Percentiles rank a stretch among this genome's conserved stretches.
Evolutionary conservation across 1,139 yeast species (phyloP).

Genomic region (Kodamaea alishanica): DNA sequence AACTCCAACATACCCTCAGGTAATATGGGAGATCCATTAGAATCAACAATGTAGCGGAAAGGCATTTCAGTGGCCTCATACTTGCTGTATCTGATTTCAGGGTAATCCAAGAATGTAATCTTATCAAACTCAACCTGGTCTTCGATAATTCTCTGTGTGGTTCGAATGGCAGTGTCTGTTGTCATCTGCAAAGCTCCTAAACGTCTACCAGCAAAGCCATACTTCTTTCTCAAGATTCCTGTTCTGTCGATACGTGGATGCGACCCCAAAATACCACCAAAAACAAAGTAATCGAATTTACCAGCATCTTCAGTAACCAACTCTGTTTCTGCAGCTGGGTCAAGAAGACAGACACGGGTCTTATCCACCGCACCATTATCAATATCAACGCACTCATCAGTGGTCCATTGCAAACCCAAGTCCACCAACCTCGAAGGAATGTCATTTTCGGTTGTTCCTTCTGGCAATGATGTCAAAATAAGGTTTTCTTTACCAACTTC

Average conservation of each 20-base stretch:
- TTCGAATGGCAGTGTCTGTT: conserved; percentile 93
- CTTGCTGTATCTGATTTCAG: conserved; percentile 83
- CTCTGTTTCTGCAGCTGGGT: conserved; percentile 79
- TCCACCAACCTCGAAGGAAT: conserved; percentile 61
- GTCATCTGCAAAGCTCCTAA: conserved; percentile 92
- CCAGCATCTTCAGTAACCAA: conserved; percentile 64
- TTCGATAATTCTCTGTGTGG: conserved; percentile 73
- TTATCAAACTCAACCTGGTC: conserved; percentile 57
- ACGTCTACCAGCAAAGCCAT: conserved; percentile 82
- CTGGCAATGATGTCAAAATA: conserved; percentile 73
- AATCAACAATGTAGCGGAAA: conserved; percentile 76
- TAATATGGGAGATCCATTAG: conserved; percentile 66
- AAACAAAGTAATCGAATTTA: conserved; percentile 79
- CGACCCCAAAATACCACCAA: conserved; percentile 95
- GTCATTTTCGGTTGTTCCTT: conserved; percentile 53
- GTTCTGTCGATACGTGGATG: conserved; percentile 97
- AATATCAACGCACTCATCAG: conserved; percentile 58
- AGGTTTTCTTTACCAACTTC: conserved; percentile 81
- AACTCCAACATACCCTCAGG: conserved; percentile 90
- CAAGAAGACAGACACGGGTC: conserved; percentile 71
- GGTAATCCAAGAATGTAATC: conserved; percentile 84
- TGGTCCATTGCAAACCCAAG: conserved; percentile 79
- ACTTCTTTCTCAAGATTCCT: conserved; percentile 72
- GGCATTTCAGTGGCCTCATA: conserved; percentile 98
- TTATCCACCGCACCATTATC: conserved; percentile 43